Evolutionary conservation across 2,329 filamentous ascomycete species (phyloP).

Genomic region (Microsporum ferrugineum): DNA sequence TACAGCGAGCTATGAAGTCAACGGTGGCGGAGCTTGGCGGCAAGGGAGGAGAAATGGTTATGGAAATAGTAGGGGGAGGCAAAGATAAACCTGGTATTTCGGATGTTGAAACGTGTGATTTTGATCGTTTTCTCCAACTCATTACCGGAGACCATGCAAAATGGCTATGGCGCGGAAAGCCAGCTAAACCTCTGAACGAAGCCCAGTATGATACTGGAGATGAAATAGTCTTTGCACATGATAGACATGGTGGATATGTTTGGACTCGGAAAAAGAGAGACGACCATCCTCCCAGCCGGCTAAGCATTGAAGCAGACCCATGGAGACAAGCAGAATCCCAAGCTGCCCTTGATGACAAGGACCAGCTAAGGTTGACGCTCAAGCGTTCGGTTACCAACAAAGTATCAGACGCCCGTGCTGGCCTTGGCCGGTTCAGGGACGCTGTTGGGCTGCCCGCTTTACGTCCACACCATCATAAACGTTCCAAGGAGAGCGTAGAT

Average conservation of each 20-base stretch:
- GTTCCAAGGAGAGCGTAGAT: conserved; percentile 26
- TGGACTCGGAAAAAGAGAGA: conserved; percentile 34
- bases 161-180: conserved; percentile 91
- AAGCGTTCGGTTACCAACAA: conserved; percentile 71
- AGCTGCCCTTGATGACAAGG: conserved; percentile 26
- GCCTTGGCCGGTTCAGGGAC: conserved; percentile 75
- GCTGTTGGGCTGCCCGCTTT: conserved; percentile 50
- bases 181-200: conserved; percentile 48
- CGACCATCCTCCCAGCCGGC: conserved; percentile 22
- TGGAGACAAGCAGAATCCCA: conserved; percentile 23
- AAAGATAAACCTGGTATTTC: conserved; percentile 81
- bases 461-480: conserved; percentile 32
- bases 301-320: conserved; percentile 22
- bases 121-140: conserved; percentile 69
- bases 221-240: conserved; percentile 35
- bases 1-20: conserved; percentile 88
- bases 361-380: conserved; percentile 48
- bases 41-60: conserved; percentile 85
- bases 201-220: conserved; percentile 23
- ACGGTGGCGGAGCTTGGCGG: conserved; percentile 88
- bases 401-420: conserved; percentile 68
- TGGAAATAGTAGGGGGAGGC: conserved; percentile 73
- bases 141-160: conserved; percentile 73
- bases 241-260: conserved; percentile 36
- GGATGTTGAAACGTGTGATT: conserved; percentile 82